Evolutionary conservation across 192 early-diverging fungal species (phyloP).

Genomic region (Mortierella antarctica): DNA sequence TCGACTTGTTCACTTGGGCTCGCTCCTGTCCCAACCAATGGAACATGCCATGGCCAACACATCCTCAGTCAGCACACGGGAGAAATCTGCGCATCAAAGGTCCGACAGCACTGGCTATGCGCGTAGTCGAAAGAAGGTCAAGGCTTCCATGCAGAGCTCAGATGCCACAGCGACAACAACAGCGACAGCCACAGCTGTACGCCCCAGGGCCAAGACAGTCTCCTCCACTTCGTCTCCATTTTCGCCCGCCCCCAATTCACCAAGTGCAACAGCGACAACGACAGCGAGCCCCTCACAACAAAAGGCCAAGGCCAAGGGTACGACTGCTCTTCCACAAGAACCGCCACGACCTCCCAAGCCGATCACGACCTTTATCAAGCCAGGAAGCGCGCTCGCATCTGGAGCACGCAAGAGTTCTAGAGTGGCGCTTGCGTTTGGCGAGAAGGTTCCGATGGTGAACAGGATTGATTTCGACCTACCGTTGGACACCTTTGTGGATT

Average conservation of each 20-base stretch:
- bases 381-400: conserved; percentile 33
- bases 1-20: conserved; percentile 3
- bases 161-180: not conserved
- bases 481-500: conserved; percentile 32
- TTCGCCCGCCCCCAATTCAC: not conserved
- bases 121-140: conserved; percentile 23
- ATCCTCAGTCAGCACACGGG: conserved; percentile 9
- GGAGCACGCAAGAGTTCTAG: conserved; percentile 55
- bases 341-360: conserved; percentile 26
- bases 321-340: not conserved
- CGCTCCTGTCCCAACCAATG: not conserved
- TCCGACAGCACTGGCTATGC: conserved; percentile 3
- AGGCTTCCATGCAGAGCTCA: not conserved
- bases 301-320: not conserved
- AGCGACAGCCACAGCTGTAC: not conserved
- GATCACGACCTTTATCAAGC: conserved; percentile 54
- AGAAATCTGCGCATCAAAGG: not conserved
- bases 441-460: conserved; percentile 41
- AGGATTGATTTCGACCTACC: conserved; percentile 53
- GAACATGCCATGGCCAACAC: not conserved
- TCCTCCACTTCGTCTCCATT: not conserved
- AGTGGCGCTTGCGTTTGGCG: conserved; percentile 57
- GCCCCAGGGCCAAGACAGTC: conserved; percentile 6
- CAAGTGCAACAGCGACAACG: not conserved
- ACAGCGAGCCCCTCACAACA: not conserved